phyloP scores from a whole-genome alignment of 805 yeast species.

The Kuraishia hungarica region DNA sequence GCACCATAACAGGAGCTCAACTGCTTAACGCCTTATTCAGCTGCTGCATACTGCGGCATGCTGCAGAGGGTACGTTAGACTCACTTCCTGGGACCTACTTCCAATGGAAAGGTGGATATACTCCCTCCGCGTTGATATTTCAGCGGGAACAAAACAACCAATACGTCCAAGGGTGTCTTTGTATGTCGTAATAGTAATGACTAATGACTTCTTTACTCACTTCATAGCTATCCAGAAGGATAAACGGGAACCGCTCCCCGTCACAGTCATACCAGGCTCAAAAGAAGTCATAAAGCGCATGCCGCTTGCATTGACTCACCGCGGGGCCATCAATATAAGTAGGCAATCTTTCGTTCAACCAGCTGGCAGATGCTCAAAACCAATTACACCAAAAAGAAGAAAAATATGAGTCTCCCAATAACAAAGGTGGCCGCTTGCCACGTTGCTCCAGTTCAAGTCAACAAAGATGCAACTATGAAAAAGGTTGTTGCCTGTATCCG shows the following conservation, averaged over 20 bases:
- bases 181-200: neutral
- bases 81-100: neutral
- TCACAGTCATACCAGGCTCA: neutral
- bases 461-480: slow-evolving; percentile 13
- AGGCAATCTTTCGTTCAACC: too few species aligned
- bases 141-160: neutral
- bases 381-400: too few species aligned
- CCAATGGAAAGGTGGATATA: neutral
- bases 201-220: neutral
- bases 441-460: slow-evolving; percentile 12
- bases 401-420: slow-evolving; percentile 7
- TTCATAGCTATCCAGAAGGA: neutral
- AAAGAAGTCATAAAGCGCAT: neutral
- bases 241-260: neutral
- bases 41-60: neutral
- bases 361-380: too few species aligned
- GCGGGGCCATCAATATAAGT: neutral
- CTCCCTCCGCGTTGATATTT: neutral
- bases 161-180: too few species aligned
- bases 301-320: neutral
- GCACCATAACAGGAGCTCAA: neutral
- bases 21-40: neutral
- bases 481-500: slow-evolving; percentile 10
- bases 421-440: slow-evolving; percentile 17
- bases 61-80: neutral